Evolutionary conservation across 805 yeast species (phyloP), one percentile per base, ranked within the genome.

Genomic region (Candida sakaeoensis): DNA sequence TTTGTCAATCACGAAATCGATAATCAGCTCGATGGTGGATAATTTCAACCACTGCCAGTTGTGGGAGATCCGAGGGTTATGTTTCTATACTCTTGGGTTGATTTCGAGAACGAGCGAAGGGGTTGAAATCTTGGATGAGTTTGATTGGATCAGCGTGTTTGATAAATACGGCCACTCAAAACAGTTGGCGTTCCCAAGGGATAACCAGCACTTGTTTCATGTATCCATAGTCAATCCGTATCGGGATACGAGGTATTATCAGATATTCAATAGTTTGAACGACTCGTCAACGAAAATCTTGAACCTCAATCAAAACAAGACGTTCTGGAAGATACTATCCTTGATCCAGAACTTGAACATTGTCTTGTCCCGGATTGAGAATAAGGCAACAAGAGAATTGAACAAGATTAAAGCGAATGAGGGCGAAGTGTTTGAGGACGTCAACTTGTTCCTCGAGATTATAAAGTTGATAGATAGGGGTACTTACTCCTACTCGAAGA

Each of bases 71-170:
- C 74, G 82, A 42, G 93, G 93, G 1, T 75, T 87, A 1, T 85
- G 95, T 8, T 85, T 84, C 49, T 85, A 76, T 49, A 85, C 79
- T 0, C 61, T 91, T 24, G 96, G 96, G 0, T 68, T 86, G 47
- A 68, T 89, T 18, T 70, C 93, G 0, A 70, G 72, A 16, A 86
- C 95, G 0, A 66, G 64, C 12, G 88, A 86, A 52, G 98, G 98
- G 0, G 72, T 80, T 16, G 97, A 90, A 54, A 78, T 89, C 12
- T 63, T 90, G 41, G 95, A 87, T 53, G 95, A 88, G 50, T 66
- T 74, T 39, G 80, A 80, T 1, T 91, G 97, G 97, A 48, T 46
- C 6, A 48, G 53, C 23, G 51, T 46, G 9, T 41, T 48, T 28
- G 54, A 55, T 42, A 50, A 39, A 21, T 48, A 51, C 32, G 42